Conservation (phyloP, 805 yeast species). For the Candida cerambycidarum region DNA sequence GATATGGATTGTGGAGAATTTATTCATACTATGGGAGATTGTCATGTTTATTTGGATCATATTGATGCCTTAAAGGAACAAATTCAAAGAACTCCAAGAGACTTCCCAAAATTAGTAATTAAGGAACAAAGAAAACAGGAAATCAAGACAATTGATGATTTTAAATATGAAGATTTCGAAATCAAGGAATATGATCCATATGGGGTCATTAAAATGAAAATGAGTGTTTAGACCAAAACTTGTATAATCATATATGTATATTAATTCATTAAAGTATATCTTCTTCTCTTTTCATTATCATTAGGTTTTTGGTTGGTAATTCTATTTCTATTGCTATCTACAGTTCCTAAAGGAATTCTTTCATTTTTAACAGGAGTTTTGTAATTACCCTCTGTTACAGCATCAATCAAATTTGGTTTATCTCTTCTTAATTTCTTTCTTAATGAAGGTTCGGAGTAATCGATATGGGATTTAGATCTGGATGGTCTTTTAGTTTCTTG, state of each 20-base stretch:
- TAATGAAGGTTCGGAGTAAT: conserved; percentile 67
- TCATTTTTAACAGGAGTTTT: conserved; percentile 11
- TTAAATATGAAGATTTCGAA: conserved; percentile 84
- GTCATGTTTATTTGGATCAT: conserved; percentile 93
- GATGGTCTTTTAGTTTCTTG: conserved; percentile 1
- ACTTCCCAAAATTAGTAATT: conserved; percentile 77
- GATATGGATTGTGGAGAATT: conserved; percentile 95
- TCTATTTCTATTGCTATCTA: conserved; percentile 6
- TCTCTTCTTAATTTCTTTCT: conserved; percentile 70
- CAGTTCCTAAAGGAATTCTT: conserved; percentile 10
- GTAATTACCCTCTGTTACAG: conserved; percentile 43
- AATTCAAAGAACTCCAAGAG: conserved; percentile 67
- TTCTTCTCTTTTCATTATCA: conserved; percentile 2
- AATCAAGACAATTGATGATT: conserved; percentile 77
- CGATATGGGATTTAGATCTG: conserved; percentile 55
- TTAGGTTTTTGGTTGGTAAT: neutral
- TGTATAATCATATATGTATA: too few species aligned
- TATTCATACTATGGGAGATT: conserved; percentile 93
- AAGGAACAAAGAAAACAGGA: conserved; percentile 48
- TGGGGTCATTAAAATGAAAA: conserved; percentile 85
- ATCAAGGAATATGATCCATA: conserved; percentile 79
- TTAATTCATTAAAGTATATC: conserved; percentile 8
- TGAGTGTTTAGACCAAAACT: conserved; percentile 90
- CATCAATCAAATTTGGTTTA: conserved; percentile 58
- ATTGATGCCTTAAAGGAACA: conserved; percentile 88